Percentiles rank a stretch among this genome's conserved stretches.
phyloP scores from a whole-genome alignment of 2,329 filamentous ascomycete species.

The Aureobasidium sp. region DNA sequence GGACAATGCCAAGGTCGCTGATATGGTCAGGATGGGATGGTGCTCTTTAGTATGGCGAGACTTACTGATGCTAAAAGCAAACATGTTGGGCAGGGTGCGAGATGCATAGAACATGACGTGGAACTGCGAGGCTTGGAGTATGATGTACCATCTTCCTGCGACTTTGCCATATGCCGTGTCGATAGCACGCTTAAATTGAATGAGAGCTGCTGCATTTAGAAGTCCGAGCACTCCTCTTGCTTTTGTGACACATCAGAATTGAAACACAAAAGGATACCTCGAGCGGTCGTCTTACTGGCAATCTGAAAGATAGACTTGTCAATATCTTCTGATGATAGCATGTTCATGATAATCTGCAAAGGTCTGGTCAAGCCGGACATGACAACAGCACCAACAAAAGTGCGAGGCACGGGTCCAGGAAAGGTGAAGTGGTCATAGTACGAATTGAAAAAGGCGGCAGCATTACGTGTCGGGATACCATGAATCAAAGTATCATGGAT shows the following conservation, averaged over 20 bases:
- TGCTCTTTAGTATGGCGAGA: constrained; percentile 18
- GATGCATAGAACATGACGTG: constrained; percentile 91
- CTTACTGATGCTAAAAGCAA: constrained; percentile 80
- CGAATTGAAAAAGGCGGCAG: constrained; percentile 31
- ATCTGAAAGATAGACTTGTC: constrained; percentile 47
- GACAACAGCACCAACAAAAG: constrained; percentile 74
- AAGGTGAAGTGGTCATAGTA: constrained; percentile 89
- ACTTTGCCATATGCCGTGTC: constrained; percentile 59
- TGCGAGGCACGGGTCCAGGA: constrained; percentile 83
- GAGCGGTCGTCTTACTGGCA: constrained; percentile 38
- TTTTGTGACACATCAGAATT: constrained; percentile 23
- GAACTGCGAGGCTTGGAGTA: constrained; percentile 78
- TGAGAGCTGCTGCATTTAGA: constrained; percentile 63
- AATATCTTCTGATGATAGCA: not conserved
- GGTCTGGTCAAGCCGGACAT: constrained; percentile 68
- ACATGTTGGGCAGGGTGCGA: constrained; percentile 90
- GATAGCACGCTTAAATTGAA: constrained; percentile 59
- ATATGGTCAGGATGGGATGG: constrained; percentile 26
- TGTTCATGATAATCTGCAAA: constrained; percentile 33
- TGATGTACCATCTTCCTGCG: constrained; percentile 69
- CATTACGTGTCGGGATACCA: constrained; percentile 46
- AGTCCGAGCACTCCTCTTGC: constrained; percentile 72
- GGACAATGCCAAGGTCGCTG: constrained; percentile 57
- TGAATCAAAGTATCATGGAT: constrained; percentile 81
- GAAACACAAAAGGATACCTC: not conserved